Evolutionary conservation across 139 green algal species (phyloP).

Genomic region (Tetraselmis striata): DNA sequence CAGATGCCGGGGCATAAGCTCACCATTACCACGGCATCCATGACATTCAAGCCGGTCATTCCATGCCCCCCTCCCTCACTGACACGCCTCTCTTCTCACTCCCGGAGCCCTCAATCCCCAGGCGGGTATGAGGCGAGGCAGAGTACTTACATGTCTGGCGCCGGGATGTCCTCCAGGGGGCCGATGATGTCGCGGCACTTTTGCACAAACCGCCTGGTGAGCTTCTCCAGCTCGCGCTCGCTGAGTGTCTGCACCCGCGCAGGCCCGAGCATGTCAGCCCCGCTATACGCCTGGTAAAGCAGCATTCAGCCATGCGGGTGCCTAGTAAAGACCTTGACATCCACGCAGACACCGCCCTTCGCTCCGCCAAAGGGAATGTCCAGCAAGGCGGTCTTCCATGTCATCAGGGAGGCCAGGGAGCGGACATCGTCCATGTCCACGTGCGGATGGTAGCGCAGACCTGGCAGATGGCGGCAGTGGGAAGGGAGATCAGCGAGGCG

Average conservation of each 20-base stretch:
- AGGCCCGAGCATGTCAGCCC: no score
- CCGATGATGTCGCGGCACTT: conserved; percentile 63
- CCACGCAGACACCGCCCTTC: conserved; percentile 48
- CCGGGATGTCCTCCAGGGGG: conserved; percentile 77
- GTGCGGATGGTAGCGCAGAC: not conserved
- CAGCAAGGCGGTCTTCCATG: conserved; percentile 93
- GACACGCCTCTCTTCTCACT: no score
- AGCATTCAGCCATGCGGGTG: no score
- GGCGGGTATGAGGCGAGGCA: not conserved
- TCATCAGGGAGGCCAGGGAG: conserved; percentile 79
- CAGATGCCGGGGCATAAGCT: no score
- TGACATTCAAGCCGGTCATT: no score
- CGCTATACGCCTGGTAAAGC: no score
- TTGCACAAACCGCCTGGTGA: conserved; percentile 88
- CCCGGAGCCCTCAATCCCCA: no score
- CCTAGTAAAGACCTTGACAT: conserved; percentile 1
- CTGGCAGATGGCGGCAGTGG: not conserved
- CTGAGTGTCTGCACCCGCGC: conserved; percentile 28
- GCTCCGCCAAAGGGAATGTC: conserved; percentile 93
- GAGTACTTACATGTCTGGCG: conserved; percentile 64
- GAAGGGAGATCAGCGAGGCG: not conserved
- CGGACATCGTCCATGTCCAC: conserved; percentile 70
- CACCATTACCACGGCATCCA: no score
- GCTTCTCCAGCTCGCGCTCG: conserved; percentile 76
- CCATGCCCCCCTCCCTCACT: no score